These are phyloP conservation scores for Plenodomus biglobosus DNA, from an alignment of 2,329 filamentous ascomycete species.

Conservation along the genomic window DNA sequence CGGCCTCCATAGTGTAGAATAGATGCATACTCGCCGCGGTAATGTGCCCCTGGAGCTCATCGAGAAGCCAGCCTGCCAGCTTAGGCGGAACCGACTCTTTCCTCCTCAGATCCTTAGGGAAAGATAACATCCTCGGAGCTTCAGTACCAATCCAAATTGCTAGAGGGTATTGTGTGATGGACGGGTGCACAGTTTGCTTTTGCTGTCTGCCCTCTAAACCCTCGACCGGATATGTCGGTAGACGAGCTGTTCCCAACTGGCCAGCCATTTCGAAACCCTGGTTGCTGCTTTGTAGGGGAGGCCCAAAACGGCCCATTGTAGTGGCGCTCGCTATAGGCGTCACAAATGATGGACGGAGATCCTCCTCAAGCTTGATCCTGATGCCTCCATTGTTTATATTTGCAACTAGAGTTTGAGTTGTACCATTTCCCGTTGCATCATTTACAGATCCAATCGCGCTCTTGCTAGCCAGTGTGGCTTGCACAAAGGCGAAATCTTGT, in stretches of 20 bases:
- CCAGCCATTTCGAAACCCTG: neutral
- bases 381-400: neutral
- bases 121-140: neutral
- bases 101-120: neutral
- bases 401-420: neutral
- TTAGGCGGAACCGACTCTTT: constrained; percentile 1
- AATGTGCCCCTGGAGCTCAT: constrained; percentile 7
- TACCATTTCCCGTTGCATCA: neutral
- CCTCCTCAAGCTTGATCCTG: neutral
- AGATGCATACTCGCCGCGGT: neutral
- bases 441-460: neutral
- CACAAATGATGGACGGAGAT: neutral
- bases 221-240: neutral
- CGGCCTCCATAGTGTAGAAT: constrained; percentile 8
- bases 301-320: neutral
- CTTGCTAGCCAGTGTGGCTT: constrained; percentile 1
- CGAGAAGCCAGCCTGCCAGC: constrained; percentile 2
- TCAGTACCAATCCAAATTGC: constrained; percentile 6
- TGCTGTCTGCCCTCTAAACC: neutral
- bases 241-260: neutral
- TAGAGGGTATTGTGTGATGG: constrained; percentile 4
- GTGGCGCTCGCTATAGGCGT: neutral
- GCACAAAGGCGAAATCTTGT: constrained; percentile 8
- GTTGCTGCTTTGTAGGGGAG: neutral
- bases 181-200: neutral